These are phyloP conservation scores for Hypoxylon sp. DNA, from an alignment of 2,329 filamentous ascomycete genomes.

Conservation along the genomic window DNA sequence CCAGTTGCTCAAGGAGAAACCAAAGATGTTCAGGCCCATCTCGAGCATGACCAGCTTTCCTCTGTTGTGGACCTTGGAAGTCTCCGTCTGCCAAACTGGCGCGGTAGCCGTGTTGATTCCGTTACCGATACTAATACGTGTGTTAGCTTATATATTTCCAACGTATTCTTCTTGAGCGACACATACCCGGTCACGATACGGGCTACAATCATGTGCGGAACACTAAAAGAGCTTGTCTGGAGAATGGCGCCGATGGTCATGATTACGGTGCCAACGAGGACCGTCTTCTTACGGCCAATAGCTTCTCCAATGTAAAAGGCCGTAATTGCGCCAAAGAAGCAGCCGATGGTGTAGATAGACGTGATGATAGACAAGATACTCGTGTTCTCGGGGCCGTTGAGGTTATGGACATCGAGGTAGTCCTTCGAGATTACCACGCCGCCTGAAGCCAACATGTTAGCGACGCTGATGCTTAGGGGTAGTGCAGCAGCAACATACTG, in stretches of 20 bases:
- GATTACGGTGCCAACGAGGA: constrained; percentile 57
- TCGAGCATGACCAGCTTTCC: constrained; percentile 49
- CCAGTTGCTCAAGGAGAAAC: constrained; percentile 49
- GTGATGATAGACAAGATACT: constrained; percentile 59
- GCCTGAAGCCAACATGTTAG: constrained; percentile 27
- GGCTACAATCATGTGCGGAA: constrained; percentile 54
- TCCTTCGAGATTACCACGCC: constrained; percentile 66
- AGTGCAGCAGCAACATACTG: constrained; percentile 45
- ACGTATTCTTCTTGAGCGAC: not conserved
- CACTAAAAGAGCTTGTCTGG: constrained; percentile 46
- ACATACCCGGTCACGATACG: constrained; percentile 56
- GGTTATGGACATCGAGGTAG: constrained; percentile 61
- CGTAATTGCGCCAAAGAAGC: constrained; percentile 56
- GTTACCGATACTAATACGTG: constrained; percentile 54
- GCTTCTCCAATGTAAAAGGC: constrained; percentile 57
- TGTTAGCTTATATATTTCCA: constrained; percentile 8
- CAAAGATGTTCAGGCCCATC: constrained; percentile 48
- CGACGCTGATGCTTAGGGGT: not conserved
- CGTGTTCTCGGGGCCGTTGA: constrained; percentile 55
- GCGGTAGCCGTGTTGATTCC: constrained; percentile 52
- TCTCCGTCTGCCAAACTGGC: constrained; percentile 51
- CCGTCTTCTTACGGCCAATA: constrained; percentile 58
- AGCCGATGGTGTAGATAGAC: constrained; percentile 57
- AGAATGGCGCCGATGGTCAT: constrained; percentile 53
- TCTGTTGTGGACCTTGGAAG: constrained; percentile 45